Evolutionary conservation across 192 early-diverging fungal genomes (phyloP), one percentile per base, ranked within the genome.

Genomic region (Coemansia sp.): DNA sequence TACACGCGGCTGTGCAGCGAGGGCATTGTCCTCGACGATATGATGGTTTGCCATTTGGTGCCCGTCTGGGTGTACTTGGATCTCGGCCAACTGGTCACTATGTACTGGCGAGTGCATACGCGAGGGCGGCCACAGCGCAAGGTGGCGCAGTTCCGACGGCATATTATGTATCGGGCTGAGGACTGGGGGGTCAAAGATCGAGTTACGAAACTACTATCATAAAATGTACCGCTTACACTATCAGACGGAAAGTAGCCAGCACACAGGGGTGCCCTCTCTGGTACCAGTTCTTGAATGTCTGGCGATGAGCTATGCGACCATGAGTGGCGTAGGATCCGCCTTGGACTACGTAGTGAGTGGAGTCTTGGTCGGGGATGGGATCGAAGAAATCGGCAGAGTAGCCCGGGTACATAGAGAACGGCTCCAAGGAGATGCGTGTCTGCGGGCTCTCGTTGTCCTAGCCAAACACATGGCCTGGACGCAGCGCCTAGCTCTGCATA

Each of bases 381-480:
- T 97, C 93, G 70, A 96, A 95, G 62, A 97, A 97, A 70, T 97
- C 94, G 4, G 83, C 68, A 2, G 93, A 92, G 79, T 97, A 97
- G 1, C 93, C 94, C 12, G 94, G 93, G 69, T 96, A 97, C 37
- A 92, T 65, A 20, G 73, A 70, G 66, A 89, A 92, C 5, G 82
- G 37, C 31, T 59, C 26, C 5, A 88, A 65, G 0, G 68, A 23
- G 1, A 72, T 62, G 6, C 67, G 60, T 20, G 38, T 75, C 12
- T 70, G 47, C 13, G 94, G 93, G 35, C 85, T 80, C 60, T 97
- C 95, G 75, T 91, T 94, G 79, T 95, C 94, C 95, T 94, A 97
- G 9, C 95, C 95, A 86, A 90, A 92, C 3, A 75, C 61, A 34
- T 83, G 62, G 42, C 47, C 53, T 23, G 70, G 3, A 26, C 39